Conservation (phyloP, 73 alveolate species). For the Symbiodinium pilosum region DNA sequence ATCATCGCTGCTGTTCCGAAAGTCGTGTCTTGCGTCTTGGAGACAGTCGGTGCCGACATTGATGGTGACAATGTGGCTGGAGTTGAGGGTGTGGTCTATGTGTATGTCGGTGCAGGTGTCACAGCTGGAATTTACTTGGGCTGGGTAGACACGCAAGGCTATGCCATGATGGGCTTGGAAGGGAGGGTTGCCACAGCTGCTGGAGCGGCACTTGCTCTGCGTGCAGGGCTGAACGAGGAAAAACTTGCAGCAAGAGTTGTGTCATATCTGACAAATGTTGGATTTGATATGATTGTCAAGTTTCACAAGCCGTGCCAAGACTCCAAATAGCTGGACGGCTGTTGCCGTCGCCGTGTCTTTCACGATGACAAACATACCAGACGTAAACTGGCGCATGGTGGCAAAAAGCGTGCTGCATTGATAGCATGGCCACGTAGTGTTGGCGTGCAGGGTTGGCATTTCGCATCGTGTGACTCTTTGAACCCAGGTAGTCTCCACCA, state of each 20-base stretch:
- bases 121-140: constrained; percentile 82
- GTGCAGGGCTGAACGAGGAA: constrained; percentile 61
- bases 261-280: constrained; percentile 41
- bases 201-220: constrained; percentile 45
- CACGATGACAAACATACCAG: too few species aligned
- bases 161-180: constrained; percentile 52
- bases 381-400: too few species aligned
- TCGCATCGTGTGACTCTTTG: too few species aligned
- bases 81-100: constrained; percentile 58
- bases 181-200: constrained; percentile 61
- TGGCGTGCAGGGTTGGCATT: background rate
- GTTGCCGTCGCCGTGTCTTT: too few species aligned
- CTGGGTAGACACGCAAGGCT: constrained; percentile 73
- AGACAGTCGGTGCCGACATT: constrained; percentile 46
- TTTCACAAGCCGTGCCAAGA: constrained; percentile 23
- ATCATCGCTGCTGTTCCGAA: constrained; percentile 48
- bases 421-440: background rate
- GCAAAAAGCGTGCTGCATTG: background rate
- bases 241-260: constrained; percentile 21
- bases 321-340: background rate
- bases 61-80: constrained; percentile 17
- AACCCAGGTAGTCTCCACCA: background rate
- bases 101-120: constrained; percentile 58
- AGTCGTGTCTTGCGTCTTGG: constrained; percentile 31
- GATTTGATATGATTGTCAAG: constrained; percentile 30